Conservation (phyloP, 768 basidiomycete genomes). For the Trametopsis cervina region DNA sequence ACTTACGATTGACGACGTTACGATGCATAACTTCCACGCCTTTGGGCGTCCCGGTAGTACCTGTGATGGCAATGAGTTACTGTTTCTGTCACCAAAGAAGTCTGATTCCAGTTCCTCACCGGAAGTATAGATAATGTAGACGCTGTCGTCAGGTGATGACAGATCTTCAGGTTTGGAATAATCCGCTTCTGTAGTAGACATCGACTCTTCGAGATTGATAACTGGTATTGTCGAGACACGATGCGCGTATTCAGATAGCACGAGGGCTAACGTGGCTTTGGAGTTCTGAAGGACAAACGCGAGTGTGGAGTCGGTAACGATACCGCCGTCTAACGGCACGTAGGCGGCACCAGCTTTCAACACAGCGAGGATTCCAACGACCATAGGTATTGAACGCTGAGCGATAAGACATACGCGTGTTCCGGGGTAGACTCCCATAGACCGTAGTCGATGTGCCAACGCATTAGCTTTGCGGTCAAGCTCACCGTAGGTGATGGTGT, state of each 20-base stretch:
- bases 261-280: constrained; percentile 34
- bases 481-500: constrained; percentile 42
- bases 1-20: constrained; percentile 52
- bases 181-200: neutral
- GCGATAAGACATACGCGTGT: constrained; percentile 49
- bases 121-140: constrained; percentile 57
- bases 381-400: constrained; percentile 46
- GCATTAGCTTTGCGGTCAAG: constrained; percentile 43
- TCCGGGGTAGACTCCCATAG: constrained; percentile 36
- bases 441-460: constrained; percentile 37
- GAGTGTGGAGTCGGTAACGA: constrained; percentile 49
- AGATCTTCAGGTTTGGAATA: constrained; percentile 30
- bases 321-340: constrained; percentile 50
- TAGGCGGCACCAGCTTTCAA: constrained; percentile 56
- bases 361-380: constrained; percentile 45
- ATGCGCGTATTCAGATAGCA: constrained; percentile 24
- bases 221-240: constrained; percentile 14
- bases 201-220: constrained; percentile 20
- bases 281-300: constrained; percentile 46
- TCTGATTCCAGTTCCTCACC: constrained; percentile 27
- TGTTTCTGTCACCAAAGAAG: neutral
- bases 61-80: constrained; percentile 20
- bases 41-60: constrained; percentile 52
- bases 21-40: constrained; percentile 54
- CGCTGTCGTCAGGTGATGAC: constrained; percentile 35